Evolutionary conservation across 192 early-diverging fungal genomes (phyloP), one percentile per base, ranked within the genome.

Genomic region (Obelidium mucronatum): DNA sequence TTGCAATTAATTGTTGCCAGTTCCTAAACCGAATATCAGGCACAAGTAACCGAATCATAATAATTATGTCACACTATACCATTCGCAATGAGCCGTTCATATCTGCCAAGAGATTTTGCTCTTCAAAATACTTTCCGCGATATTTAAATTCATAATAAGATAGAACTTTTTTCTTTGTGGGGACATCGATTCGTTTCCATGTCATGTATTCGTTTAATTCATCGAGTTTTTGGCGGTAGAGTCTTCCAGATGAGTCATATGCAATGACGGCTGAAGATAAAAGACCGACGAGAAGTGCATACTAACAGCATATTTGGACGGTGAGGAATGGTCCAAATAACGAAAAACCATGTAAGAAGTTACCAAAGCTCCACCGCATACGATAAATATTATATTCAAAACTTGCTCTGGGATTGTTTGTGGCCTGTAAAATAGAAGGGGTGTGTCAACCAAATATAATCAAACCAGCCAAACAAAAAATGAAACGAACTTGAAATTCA

Each of bases 91-190:
- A 67, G 30, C 48, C 48, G 66, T 67, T 67, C 66, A 67, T 67
- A 28, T 67, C 66, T 13, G 39, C 17, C 37, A 67, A 34, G 17
- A 67, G 48, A 24, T 37, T 31, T 22, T 67, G 42, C 30, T 67
- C 66, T 67, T 67, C 66, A 67, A 67, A 67, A 28, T 48, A 67
- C 39, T 67, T 79, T 65, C 78, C 78, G 54, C 74, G 71, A 59
- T 79, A 79, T 40, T 79, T 79, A 55, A 77, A 40, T 33, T 78
- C 75, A 35, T 71, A 80, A 48, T 80, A 80, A 3, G 11, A 52
- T 2, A 67, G 35, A 33, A 80, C 61, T 55, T 80, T 80, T 17
- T 74, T 51, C 22, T 73, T 35, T 39, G 71, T 70, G 26, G 19
- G 4, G 4, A 17, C 66, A 33, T 68, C 66, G 28, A 68, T 64